Conservation (phyloP, 2,329 filamentous ascomycete genomes). For the Aspergillus candidus region DNA sequence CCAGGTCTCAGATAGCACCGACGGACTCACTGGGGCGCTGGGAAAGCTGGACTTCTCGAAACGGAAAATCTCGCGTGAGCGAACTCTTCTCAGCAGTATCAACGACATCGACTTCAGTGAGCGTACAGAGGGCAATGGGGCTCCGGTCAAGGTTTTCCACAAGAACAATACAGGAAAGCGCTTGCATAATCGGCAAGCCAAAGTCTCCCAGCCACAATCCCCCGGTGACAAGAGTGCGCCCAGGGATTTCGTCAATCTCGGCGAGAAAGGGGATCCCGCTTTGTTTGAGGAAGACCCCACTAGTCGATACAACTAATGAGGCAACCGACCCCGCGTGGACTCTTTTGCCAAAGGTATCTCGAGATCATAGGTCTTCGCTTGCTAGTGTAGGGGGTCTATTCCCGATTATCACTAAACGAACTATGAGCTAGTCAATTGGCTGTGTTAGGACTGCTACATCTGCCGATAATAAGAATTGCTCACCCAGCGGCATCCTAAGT, state of each 20-base stretch:
- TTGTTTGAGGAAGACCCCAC: conserved; percentile 62
- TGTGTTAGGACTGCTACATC: too few species aligned
- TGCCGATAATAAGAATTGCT: too few species aligned
- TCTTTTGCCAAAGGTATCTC: too few species aligned
- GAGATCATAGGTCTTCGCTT: too few species aligned
- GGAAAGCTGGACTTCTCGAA: conserved; percentile 75
- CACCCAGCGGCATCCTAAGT: too few species aligned
- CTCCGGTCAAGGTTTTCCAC: conserved; percentile 65
- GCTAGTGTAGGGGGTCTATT: too few species aligned
- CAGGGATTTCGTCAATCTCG: conserved; percentile 74
- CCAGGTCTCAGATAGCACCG: conserved; percentile 75
- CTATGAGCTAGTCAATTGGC: too few species aligned
- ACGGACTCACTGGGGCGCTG: conserved; percentile 83
- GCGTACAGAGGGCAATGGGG: conserved; percentile 51
- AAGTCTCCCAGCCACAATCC: conserved; percentile 31
- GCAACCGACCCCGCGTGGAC: too few species aligned
- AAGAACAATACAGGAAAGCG: conserved; percentile 57
- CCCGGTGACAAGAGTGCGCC: conserved; percentile 64
- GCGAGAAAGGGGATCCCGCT: conserved; percentile 75
- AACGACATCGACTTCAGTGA: conserved; percentile 65
- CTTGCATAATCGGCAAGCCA: conserved; percentile 37
- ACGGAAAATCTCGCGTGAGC: conserved; percentile 71
- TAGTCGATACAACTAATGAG: conserved; percentile 29
- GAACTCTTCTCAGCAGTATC: conserved; percentile 75
- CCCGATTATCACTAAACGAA: too few species aligned